Conservation (phyloP, 164 flowering plant genomes). For the Nelumbo lutea region DNA sequence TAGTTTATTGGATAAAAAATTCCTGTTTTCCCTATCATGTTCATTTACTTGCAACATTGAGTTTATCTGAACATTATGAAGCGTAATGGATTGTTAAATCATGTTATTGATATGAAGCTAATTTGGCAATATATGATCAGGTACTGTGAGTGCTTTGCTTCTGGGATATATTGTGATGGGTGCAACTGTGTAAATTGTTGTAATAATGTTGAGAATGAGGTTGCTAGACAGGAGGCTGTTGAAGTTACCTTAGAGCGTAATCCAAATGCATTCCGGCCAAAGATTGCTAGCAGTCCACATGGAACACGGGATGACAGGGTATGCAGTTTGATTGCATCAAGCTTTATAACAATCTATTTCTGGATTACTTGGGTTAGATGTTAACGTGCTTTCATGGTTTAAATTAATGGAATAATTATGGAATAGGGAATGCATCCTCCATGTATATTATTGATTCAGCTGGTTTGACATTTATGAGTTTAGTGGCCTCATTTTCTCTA, state of each 20-base stretch:
- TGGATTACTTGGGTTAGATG: neutral
- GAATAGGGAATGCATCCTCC: too few relatives aligned
- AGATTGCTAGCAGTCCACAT: constrained; percentile 91
- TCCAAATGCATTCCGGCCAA: constrained; percentile 91
- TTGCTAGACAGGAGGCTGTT: constrained; percentile 78
- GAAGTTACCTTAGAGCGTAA: constrained; percentile 83
- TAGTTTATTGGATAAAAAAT: neutral
- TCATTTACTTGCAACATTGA: neutral
- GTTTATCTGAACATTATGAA: constrained; percentile 1
- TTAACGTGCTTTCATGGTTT: neutral
- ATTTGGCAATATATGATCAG: constrained; percentile 25
- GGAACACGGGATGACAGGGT: constrained; percentile 59
- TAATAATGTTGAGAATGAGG: constrained; percentile 84
- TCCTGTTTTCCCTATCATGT: neutral
- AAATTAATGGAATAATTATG: neutral
- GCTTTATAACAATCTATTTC: neutral
- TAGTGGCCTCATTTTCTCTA: too few relatives aligned
- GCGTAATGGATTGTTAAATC: neutral
- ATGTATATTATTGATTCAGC: too few relatives aligned
- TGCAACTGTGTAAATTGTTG: constrained; percentile 82
- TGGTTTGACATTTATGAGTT: too few relatives aligned
- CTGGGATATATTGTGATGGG: constrained; percentile 84
- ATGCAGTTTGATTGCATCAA: constrained; percentile 13
- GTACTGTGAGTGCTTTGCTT: constrained; percentile 85
- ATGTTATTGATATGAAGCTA: neutral